Base-by-base conservation (phyloP, 257 asterid species). In the Parsonsia alboflavescens region DNA sequence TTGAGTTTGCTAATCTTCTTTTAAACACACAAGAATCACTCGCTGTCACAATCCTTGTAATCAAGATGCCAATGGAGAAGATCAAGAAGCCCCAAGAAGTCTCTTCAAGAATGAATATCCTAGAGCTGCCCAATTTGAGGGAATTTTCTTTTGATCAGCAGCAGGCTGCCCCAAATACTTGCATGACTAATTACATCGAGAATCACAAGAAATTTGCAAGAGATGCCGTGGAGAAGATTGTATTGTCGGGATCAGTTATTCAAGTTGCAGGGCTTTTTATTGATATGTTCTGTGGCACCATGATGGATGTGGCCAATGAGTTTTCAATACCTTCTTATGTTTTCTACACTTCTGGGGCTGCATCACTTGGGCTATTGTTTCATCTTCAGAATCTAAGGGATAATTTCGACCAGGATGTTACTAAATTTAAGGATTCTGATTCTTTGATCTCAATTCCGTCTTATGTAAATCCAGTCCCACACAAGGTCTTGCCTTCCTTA, bases 301-400 rank as follows among this genome's bases (percentile, higher is more conserved):
- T 76, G 72, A 80, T 39, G 21, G 80, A 75, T 2, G 77, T 80
- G 3, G 83, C 78, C 13, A 26, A 72, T 7, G 68, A 76, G 19
- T 70, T 83, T 30, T 78, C 73, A 0, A 2, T 80, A 2, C 80
- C 82, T 0, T 42, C 74, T 0, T 83, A 70, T 39, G 78, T 77
- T 17, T 74, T 80, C 80, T 83, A 61, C 68, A 24, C 84, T 0
- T 80, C 84, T 0, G 59, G 83, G 7, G 84, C 84, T 19, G 69
- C 36, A 2, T 49, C 64, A 21, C 84, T 82, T 16, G 80, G 86
- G 28, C 75, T 77, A 1, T 48, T 68, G 42, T 46, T 82, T 26
- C 76, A 75, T 54, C 42, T 78, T 5, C 83, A 78, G 70, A 61
- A 4, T 2, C 79, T 76, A n/a, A 42, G 70, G 9, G 84, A 79